A percentile compares a stretch with the other conserved stretches of the same genome.
Conservation (phyloP, 495 filamentous ascomycete species). For the Aspergillus avenaceus region DNA sequence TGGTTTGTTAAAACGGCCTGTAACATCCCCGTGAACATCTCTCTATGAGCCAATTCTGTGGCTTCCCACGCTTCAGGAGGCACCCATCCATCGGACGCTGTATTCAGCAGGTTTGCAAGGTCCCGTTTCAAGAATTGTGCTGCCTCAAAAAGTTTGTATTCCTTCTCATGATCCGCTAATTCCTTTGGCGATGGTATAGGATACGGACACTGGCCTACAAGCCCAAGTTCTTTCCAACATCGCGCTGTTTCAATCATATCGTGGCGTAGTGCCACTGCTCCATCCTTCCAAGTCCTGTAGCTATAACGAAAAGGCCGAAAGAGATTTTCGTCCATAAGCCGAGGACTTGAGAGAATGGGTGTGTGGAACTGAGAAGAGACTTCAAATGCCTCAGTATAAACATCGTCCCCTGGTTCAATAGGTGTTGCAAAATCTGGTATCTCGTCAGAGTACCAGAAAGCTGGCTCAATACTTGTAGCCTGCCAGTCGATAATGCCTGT, state of each 20-base stretch:
- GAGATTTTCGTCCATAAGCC: constrained; percentile 33
- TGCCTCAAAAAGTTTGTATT: constrained; percentile 31
- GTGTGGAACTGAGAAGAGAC: constrained; percentile 26
- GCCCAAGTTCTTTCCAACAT: constrained; percentile 36
- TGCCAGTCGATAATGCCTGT: constrained; percentile 41
- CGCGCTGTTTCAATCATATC: constrained; percentile 36
- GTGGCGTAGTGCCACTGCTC: constrained; percentile 34
- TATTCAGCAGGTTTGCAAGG: constrained; percentile 28
- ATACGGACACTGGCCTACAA: constrained; percentile 34
- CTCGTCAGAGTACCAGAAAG: constrained; percentile 35
- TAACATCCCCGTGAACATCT: constrained; percentile 31
- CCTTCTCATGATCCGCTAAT: constrained; percentile 27
- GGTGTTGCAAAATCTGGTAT: constrained; percentile 30
- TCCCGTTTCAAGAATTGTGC: constrained; percentile 29
- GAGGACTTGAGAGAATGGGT: constrained; percentile 28
- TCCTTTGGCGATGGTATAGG: constrained; percentile 27
- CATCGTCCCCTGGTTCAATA: constrained; percentile 1
- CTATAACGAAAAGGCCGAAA: constrained; percentile 40
- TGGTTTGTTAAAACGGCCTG: constrained; percentile 27
- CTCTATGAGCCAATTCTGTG: constrained; percentile 25
- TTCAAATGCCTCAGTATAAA: constrained; percentile 30
- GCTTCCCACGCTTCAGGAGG: constrained; percentile 33
- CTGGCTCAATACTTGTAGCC: constrained; percentile 32
- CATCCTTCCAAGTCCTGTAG: constrained; percentile 42
- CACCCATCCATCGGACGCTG: constrained; percentile 36